Evolutionary conservation across 1,284 basidiomycete genomes (phyloP).

Genomic region (Marasmius tenuissimus): DNA sequence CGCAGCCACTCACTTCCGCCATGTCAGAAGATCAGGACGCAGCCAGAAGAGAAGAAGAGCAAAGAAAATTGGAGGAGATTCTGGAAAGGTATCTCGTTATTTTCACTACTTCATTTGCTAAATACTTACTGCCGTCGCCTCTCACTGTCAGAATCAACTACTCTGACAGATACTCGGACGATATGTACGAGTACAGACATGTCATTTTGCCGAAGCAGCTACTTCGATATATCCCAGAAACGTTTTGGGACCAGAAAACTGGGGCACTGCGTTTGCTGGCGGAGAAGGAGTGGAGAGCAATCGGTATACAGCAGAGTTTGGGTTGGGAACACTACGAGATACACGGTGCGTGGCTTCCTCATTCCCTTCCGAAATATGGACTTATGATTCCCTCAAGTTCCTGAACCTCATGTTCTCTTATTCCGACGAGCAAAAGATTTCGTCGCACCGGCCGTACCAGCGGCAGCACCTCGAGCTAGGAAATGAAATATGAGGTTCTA

Average conservation of each 20-base stretch:
- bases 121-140: not conserved
- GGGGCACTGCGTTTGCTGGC: conserved; percentile 81
- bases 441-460: conserved; percentile 44
- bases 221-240: conserved; percentile 31
- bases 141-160: conserved; percentile 16
- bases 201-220: conserved; percentile 90
- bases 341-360: conserved; percentile 65
- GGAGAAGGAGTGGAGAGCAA: conserved; percentile 92
- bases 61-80: conserved; percentile 17
- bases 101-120: not conserved
- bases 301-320: conserved; percentile 93
- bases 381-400: conserved; percentile 48
- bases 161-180: conserved; percentile 61
- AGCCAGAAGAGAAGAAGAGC: conserved; percentile 7
- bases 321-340: conserved; percentile 99
- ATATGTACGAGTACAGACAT: conserved; percentile 87
- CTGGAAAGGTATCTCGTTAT: conserved; percentile 12
- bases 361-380: not conserved
- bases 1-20: not conserved
- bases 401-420: conserved; percentile 83
- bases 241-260: conserved; percentile 60
- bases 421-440: conserved; percentile 75
- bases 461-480: conserved; percentile 22
- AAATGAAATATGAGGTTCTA: conserved; percentile 1
- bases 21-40: conserved; percentile 7